These are phyloP conservation scores for Halenospora varia DNA, from an alignment of 495 filamentous ascomycete genomes.

Conservation along the genomic window DNA sequence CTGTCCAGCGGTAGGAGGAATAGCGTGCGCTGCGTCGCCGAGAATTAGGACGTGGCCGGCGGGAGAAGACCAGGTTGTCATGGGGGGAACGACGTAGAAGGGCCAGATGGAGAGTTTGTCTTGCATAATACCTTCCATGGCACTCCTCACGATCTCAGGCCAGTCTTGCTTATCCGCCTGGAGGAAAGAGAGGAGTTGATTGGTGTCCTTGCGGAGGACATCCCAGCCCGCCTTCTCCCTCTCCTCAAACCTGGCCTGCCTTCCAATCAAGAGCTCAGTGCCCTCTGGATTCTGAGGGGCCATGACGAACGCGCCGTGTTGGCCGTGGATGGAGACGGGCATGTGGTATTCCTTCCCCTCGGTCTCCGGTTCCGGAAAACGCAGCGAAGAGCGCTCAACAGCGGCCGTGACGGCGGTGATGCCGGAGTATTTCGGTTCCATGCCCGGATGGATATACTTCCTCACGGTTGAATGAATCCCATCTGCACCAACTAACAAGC, in stretches of 20 bases:
- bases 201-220: background rate
- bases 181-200: background rate
- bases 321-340: conserved; percentile 34
- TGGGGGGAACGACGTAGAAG: background rate
- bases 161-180: background rate
- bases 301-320: conserved; percentile 37
- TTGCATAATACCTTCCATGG: background rate
- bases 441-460: conserved; percentile 10
- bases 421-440: background rate
- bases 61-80: background rate
- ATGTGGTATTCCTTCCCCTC: too few species aligned
- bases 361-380: too few species aligned
- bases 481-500: conserved; percentile 58
- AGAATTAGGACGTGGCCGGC: conserved; percentile 3
- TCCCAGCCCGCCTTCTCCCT: background rate
- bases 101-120: background rate
- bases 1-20: conserved; percentile 34
- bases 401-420: background rate
- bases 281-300: conserved; percentile 37
- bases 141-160: background rate
- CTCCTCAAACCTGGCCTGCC: conserved; percentile 15
- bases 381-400: too few species aligned
- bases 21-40: conserved; percentile 40
- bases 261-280: conserved; percentile 33
- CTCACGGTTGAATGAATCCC: conserved; percentile 48